Evolutionary conservation across 2,329 filamentous ascomycete species (phyloP), one percentile per base, ranked within the genome.

Genomic region (Neofusicoccum sp.): DNA sequence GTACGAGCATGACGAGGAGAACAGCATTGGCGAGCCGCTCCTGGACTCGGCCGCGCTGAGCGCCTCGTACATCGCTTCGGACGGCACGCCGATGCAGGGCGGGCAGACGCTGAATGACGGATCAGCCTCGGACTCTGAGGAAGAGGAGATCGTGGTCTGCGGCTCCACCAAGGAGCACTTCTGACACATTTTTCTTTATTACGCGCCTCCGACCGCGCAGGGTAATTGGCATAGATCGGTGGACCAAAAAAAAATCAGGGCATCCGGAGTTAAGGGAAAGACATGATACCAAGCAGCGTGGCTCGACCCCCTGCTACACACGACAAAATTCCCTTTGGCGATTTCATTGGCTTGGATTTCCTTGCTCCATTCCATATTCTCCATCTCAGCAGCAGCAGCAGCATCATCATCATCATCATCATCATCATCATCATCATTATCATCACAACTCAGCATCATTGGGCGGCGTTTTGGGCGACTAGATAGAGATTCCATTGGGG

Each of bases 1-100:
- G 12, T 73, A 74, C 29, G 56, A 66, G 34, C 29, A 50, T 28
- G 75, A 76, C 63, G 75, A 76, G 67, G 71, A 72, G 63, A 64
- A 54, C 22, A 67, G 68, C 11, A 63, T 76, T 48, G 67, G 69
- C 11, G 69, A 71, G 60, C 58, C 64, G 47, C 64, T 67, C 44
- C 64, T 61, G 44, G 61, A 64, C 58, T 29, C 67, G 16, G 45
- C 37, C 2, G 59, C 59, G n/a, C 59, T 61, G 36, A 52, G 45
- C 47, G 61, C 54, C 3, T 63, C 52, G 52, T 59, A 63, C 61
- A 50, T 50, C 22, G 45, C 43, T 6, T n/a, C 22, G 2, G 45
- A 63, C 44, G 61, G 52, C 31, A 43, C 45, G 6, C 59, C 59
- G 29, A 44, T 61, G 44, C 44, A 63, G n/a, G 61, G 39, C 36